These are phyloP conservation scores for Fusarium papillatum DNA, from an alignment of 2,329 filamentous ascomycete genomes.

Conservation along the genomic window DNA sequence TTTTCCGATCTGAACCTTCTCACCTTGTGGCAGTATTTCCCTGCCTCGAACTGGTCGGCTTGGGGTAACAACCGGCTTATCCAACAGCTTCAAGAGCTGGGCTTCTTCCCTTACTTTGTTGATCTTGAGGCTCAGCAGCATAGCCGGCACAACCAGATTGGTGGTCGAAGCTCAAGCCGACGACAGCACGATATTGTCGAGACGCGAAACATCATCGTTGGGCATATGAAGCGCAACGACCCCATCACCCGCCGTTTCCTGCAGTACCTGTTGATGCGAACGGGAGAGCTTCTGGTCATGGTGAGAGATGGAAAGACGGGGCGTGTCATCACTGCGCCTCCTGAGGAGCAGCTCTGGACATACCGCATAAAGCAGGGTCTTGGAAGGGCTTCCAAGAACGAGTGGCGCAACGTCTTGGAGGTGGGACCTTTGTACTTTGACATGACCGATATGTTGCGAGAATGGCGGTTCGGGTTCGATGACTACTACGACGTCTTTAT, in stretches of 20 bases:
- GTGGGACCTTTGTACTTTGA: conserved; percentile 42
- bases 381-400: conserved; percentile 44
- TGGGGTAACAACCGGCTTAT: conserved; percentile 40
- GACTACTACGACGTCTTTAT: conserved; percentile 48
- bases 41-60: conserved; percentile 43
- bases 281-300: conserved; percentile 43
- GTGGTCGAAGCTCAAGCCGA: conserved; percentile 34
- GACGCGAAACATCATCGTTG: conserved; percentile 44
- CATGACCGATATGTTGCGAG: conserved; percentile 37
- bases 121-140: conserved; percentile 39
- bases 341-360: conserved; percentile 43
- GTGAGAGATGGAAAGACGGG: conserved; percentile 47
- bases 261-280: conserved; percentile 44
- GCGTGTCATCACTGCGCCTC: conserved; percentile 44
- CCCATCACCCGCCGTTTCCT: conserved; percentile 44
- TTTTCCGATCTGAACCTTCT: conserved; percentile 45
- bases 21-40: conserved; percentile 44
- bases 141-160: conserved; percentile 33
- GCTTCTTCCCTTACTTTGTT: conserved; percentile 45
- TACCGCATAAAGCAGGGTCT: conserved; percentile 41
- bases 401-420: conserved; percentile 40
- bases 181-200: conserved; percentile 44
- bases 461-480: conserved; percentile 45
- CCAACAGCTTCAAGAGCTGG: conserved; percentile 43
- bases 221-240: conserved; percentile 47